Evolutionary conservation across 2,329 filamentous ascomycete species (phyloP).

Genomic region (Pezicula radicicola): DNA sequence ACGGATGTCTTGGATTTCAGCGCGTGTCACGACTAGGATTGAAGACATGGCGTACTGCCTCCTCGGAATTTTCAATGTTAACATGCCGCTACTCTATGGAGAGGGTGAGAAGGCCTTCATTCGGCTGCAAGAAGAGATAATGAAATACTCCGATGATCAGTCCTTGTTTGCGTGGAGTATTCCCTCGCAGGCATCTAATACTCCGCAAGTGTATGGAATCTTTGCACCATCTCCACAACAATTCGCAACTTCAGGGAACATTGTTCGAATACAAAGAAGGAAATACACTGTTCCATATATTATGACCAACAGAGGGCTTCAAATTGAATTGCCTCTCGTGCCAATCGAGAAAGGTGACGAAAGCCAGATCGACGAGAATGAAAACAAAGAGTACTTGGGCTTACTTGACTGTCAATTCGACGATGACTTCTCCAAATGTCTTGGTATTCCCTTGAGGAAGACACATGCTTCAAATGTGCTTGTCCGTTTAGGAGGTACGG

Average conservation of each 20-base stretch:
- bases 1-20: constrained; percentile 38
- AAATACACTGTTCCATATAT: background rate
- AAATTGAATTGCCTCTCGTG: no score
- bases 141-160: constrained; percentile 25
- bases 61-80: constrained; percentile 39
- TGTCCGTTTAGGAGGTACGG: no score
- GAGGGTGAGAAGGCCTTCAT: constrained; percentile 29
- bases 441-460: no score
- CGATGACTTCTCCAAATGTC: no score
- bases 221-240: background rate
- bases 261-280: background rate
- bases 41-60: constrained; percentile 44
- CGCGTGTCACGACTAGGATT: constrained; percentile 27
- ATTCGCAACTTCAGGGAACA: background rate
- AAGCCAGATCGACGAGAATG: no score
- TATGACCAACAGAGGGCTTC: background rate
- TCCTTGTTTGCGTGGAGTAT: constrained; percentile 26
- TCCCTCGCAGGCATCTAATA: background rate
- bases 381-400: no score
- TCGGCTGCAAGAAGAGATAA: constrained; percentile 33
- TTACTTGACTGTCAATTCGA: no score
- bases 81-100: constrained; percentile 42
- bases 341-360: no score
- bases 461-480: no score
- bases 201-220: background rate